phyloP scores from a whole-genome alignment of 306 rosid genomes.

The Neltuma alba region DNA sequence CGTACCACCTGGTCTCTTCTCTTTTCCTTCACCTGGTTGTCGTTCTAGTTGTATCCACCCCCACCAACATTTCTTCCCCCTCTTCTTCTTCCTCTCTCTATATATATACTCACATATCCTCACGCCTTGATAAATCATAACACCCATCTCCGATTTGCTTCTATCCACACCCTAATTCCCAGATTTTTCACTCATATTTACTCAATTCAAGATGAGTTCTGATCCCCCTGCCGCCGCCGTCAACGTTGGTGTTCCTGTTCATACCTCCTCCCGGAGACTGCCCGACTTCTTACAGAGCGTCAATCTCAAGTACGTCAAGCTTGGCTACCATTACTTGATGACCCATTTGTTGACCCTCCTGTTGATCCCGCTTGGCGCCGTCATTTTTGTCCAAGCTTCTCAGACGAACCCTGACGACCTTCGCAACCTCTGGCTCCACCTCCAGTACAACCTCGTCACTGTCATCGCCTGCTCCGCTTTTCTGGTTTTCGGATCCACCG shows the following conservation, averaged over 20 bases:
- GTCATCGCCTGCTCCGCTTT: constrained; percentile 39
- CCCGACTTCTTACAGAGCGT: constrained; percentile 49
- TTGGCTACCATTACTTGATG: constrained; percentile 60
- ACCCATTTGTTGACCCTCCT: constrained; percentile 48
- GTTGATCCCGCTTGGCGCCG: constrained; percentile 47
- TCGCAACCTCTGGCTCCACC: constrained; percentile 50
- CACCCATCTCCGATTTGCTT: background rate
- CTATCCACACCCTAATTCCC: background rate
- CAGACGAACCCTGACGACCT: constrained; percentile 42
- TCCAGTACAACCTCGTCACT: constrained; percentile 45
- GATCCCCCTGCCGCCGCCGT: background rate
- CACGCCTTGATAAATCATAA: background rate
- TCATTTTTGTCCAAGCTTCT: constrained; percentile 39
- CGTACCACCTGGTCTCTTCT: constrained; percentile 4
- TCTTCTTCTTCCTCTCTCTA: background rate
- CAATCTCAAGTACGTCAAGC: constrained; percentile 57
- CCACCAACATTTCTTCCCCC: background rate
- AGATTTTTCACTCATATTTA: background rate
- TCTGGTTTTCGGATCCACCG: constrained; percentile 44
- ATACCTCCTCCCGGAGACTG: constrained; percentile 19
- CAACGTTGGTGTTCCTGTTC: constrained; percentile 35
- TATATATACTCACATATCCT: background rate
- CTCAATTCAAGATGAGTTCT: constrained; percentile 26
- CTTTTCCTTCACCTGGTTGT: background rate
- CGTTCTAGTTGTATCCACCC: constrained; percentile 36